A percentile compares a stretch with the other conserved stretches of the same genome.
These are phyloP conservation scores for Silene uniflora DNA, from an alignment of 148 eudicot genomes.

Conservation along the genomic window DNA sequence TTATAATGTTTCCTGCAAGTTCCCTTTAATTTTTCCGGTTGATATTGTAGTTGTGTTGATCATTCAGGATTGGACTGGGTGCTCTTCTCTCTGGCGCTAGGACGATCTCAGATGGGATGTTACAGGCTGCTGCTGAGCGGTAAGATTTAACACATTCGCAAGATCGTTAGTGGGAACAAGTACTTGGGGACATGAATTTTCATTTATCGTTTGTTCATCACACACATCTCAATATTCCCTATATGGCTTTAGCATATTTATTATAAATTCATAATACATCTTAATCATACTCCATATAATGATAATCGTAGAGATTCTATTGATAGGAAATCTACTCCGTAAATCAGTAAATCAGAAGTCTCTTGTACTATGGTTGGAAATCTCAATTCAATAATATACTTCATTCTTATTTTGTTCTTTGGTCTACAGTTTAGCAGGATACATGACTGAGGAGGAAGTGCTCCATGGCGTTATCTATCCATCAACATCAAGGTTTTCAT, in stretches of 20 bases:
- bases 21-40: not conserved
- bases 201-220: not conserved
- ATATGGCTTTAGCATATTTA: not conserved
- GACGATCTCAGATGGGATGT: conserved; percentile 88
- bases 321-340: not conserved
- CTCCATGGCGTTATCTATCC: conserved; percentile 74
- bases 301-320: not conserved
- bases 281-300: not conserved
- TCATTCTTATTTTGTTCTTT: conserved; percentile 7
- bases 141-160: conserved; percentile 25
- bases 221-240: not conserved
- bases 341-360: not conserved
- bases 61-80: conserved; percentile 90
- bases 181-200: not conserved
- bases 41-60: conserved; percentile 4
- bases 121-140: conserved; percentile 99
- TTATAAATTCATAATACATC: not conserved
- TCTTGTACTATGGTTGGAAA: not conserved
- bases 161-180: not conserved
- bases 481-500: conserved; percentile 68
- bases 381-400: not conserved
- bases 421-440: conserved; percentile 68
- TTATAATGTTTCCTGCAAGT: not conserved
- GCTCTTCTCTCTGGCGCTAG: conserved; percentile 86
- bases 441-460: conserved; percentile 93